Conservation (phyloP, 2,329 filamentous ascomycete species). For the Fusarium citri region DNA sequence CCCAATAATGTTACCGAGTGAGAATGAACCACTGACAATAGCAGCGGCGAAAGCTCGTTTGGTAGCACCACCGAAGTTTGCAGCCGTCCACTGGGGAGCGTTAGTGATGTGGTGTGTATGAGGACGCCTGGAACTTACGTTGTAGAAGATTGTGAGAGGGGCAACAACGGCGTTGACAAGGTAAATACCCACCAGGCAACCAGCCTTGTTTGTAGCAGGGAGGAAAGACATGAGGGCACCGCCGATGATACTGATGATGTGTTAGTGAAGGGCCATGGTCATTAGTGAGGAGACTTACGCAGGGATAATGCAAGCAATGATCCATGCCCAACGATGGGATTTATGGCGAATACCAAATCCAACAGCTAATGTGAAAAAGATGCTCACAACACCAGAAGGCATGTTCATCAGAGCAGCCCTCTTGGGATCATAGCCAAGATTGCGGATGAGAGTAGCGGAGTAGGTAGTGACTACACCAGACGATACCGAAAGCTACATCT, state of each 20-base stretch:
- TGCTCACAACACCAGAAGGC: constrained; percentile 64
- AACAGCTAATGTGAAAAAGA: constrained; percentile 63
- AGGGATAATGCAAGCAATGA: constrained; percentile 61
- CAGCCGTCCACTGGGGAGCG: constrained; percentile 56
- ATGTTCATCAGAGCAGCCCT: constrained; percentile 65
- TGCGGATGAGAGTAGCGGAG: constrained; percentile 64
- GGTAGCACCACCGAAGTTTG: constrained; percentile 64
- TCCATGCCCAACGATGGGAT: constrained; percentile 63
- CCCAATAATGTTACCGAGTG: constrained; percentile 67
- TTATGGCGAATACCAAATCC: constrained; percentile 60
- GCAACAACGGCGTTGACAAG: constrained; percentile 63
- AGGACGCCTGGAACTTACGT: constrained; percentile 45
- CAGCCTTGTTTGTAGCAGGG: constrained; percentile 57
- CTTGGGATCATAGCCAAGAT: constrained; percentile 59
- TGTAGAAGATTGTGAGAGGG: constrained; percentile 59
- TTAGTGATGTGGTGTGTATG: accelerated
- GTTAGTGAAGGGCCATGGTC: background rate
- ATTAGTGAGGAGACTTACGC: constrained; percentile 49
- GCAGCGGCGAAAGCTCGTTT: constrained; percentile 64
- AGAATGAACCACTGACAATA: constrained; percentile 62
- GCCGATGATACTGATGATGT: constrained; percentile 55
- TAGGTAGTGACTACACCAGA: constrained; percentile 66
- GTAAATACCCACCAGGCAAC: constrained; percentile 62
- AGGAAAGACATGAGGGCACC: constrained; percentile 66
- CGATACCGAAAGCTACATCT: constrained; percentile 58